Conservation (phyloP, 768 basidiomycete species). For the Psilocybe subaeruginosa region DNA sequence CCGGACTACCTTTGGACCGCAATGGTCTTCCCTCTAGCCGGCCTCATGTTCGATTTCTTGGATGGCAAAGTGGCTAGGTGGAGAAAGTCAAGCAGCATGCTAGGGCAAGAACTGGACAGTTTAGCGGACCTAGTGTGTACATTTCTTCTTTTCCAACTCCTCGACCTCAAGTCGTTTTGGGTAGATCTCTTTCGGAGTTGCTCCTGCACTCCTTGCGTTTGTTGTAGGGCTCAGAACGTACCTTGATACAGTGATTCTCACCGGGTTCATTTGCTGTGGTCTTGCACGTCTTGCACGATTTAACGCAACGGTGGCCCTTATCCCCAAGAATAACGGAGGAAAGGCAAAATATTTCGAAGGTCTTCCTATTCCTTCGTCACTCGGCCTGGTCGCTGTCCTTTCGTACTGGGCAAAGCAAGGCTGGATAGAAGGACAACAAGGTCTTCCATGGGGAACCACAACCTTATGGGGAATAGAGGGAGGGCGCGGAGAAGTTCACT, state of each 20-base stretch:
- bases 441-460: slow-evolving; percentile 75
- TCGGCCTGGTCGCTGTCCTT: slow-evolving; percentile 77
- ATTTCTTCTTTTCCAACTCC: slow-evolving; percentile 4
- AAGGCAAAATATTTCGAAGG: slow-evolving; percentile 98
- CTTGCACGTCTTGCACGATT: slow-evolving; percentile 96
- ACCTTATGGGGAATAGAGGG: slow-evolving; percentile 74
- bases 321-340: slow-evolving; percentile 85
- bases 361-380: slow-evolving; percentile 91
- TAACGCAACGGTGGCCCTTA: slow-evolving; percentile 95
- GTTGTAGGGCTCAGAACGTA: slow-evolving; percentile 89
- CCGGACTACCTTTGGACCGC: slow-evolving; percentile 83
- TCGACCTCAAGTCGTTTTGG: slow-evolving; percentile 9
- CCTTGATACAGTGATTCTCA: slow-evolving; percentile 85
- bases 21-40: slow-evolving; percentile 86
- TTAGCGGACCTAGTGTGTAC: slow-evolving; percentile 86
- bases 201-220: slow-evolving; percentile 92
- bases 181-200: slow-evolving; percentile 97
- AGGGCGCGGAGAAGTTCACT: slow-evolving; percentile 84
- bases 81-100: slow-evolving; percentile 93
- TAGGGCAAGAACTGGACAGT: slow-evolving; percentile 97
- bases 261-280: slow-evolving; percentile 94
- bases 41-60: slow-evolving; percentile 96
- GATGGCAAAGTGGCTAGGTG: slow-evolving; percentile 98
- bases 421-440: slow-evolving; percentile 80
- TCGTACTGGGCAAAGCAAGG: slow-evolving; percentile 84